phyloP scores from a whole-genome alignment of 257 asterid genomes.

The Craterostigma plantagineum region DNA sequence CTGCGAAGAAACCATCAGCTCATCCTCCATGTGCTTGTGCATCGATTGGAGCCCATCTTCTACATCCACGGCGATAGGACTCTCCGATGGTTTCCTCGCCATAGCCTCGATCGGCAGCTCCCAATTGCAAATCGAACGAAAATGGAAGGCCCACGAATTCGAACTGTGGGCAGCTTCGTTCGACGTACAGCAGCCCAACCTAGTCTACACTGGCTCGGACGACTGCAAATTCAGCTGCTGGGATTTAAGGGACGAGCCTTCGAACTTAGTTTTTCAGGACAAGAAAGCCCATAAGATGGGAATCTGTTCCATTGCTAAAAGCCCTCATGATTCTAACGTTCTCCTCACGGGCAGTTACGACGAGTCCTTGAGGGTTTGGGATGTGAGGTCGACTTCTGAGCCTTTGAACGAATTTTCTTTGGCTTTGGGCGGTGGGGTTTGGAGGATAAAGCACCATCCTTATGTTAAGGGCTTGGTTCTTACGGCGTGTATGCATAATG shows the following conservation, averaged over 20 bases:
- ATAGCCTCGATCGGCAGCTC: constrained; percentile 41
- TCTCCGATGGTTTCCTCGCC: constrained; percentile 71
- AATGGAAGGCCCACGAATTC: constrained; percentile 80
- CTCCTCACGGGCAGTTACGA: constrained; percentile 80
- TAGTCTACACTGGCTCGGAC: constrained; percentile 78
- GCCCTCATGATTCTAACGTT: constrained; percentile 46
- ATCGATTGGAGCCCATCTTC: constrained; percentile 68
- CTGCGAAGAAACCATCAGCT: constrained; percentile 34
- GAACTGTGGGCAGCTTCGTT: constrained; percentile 86
- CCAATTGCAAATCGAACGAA: constrained; percentile 22
- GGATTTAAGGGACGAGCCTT: constrained; percentile 66
- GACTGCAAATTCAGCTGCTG: constrained; percentile 89
- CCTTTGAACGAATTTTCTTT: constrained; percentile 40
- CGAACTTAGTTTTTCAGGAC: constrained; percentile 41
- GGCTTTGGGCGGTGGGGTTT: constrained; percentile 70
- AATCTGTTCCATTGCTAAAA: constrained; percentile 59
- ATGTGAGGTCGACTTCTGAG: constrained; percentile 43
- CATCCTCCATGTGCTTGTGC: constrained; percentile 72
- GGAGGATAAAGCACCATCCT: constrained; percentile 93
- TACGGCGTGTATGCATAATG: constrained; percentile 90
- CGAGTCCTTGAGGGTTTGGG: constrained; percentile 74
- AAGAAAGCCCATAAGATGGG: constrained; percentile 69
- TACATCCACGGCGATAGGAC: constrained; percentile 65
- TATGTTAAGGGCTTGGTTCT: constrained; percentile 29
- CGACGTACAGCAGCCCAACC: constrained; percentile 59